phyloP scores from a whole-genome alignment of 208 protist genomes.

The Crithidia sp. region DNA sequence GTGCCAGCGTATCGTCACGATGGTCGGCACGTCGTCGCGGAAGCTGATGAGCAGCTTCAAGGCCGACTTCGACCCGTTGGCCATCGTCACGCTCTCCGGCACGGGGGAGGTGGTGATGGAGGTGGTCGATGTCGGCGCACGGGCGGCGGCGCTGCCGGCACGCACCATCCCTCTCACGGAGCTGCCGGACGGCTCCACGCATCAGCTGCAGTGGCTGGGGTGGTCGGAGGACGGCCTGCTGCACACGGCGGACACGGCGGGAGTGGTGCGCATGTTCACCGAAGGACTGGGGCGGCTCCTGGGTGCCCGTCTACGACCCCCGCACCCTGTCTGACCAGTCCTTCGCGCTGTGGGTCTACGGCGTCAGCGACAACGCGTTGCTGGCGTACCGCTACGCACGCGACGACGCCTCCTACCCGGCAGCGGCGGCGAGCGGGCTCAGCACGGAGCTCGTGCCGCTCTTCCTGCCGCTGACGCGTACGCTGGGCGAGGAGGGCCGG shows the following conservation, averaged over 20 bases:
- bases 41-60: constrained; percentile 61
- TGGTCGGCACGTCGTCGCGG: constrained; percentile 76
- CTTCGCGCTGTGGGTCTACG: constrained; percentile 60
- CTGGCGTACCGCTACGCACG: constrained; percentile 72
- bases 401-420: constrained; percentile 69
- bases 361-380: constrained; percentile 65
- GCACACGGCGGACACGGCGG: constrained; percentile 80
- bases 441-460: constrained; percentile 70
- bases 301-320: constrained; percentile 85
- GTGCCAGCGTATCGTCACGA: constrained; percentile 78
- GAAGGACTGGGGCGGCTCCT: constrained; percentile 80
- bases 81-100: constrained; percentile 57
- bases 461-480: constrained; percentile 66
- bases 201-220: constrained; percentile 88
- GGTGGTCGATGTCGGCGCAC: constrained; percentile 77
- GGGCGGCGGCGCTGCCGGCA: constrained; percentile 46
- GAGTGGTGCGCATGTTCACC: constrained; percentile 84
- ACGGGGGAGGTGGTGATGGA: constrained; percentile 58
- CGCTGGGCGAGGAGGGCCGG: constrained; percentile 35
- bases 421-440: constrained; percentile 66
- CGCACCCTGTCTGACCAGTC: constrained; percentile 47
- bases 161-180: constrained; percentile 64
- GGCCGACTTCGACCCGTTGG: constrained; percentile 79
- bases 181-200: constrained; percentile 43
- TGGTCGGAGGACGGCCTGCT: constrained; percentile 90